A percentile compares a stretch with the other conserved stretches of the same genome.
phyloP scores from a whole-genome alignment of 78 protist genomes.

The Protostelium mycophagum region DNA sequence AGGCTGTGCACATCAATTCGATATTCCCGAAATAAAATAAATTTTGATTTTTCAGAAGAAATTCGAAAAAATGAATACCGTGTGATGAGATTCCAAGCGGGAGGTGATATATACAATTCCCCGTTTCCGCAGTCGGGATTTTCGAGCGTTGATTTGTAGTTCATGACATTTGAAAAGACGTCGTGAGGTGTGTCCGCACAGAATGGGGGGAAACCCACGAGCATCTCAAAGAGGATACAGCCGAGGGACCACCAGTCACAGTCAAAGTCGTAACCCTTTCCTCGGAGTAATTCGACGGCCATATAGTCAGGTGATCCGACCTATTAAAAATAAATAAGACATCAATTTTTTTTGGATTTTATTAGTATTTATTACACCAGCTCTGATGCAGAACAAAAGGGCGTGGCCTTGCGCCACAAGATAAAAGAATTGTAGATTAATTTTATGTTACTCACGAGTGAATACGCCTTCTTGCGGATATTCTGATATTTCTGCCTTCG shows the following conservation, averaged over 20 bases:
- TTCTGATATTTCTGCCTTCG: constrained; percentile 4
- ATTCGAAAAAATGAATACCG: constrained; percentile 9
- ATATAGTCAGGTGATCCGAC: constrained; percentile 84
- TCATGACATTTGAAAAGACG: constrained; percentile 51
- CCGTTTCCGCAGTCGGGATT: constrained; percentile 11
- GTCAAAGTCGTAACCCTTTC: constrained; percentile 65
- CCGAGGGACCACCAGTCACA: constrained; percentile 93
- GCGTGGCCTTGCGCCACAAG: neutral
- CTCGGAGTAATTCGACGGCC: constrained; percentile 84
- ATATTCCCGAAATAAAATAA: no score
- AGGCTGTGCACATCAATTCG: constrained; percentile 38
- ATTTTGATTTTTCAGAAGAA: no score
- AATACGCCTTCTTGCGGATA: neutral
- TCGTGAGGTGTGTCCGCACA: constrained; percentile 72
- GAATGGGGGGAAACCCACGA: constrained; percentile 79
- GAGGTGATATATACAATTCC: neutral
- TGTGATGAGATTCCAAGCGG: constrained; percentile 40
- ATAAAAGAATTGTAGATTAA: constrained; percentile 45
- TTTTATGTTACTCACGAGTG: neutral
- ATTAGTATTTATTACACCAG: constrained; percentile 35
- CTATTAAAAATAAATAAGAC: constrained; percentile 9
- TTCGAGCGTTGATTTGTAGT: constrained; percentile 35
- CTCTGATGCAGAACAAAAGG: constrained; percentile 21
- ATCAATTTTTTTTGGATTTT: neutral
- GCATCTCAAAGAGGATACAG: constrained; percentile 61